Evolutionary conservation across 2,329 filamentous ascomycete genomes (phyloP).

Genomic region (Aspergillus sp.): DNA sequence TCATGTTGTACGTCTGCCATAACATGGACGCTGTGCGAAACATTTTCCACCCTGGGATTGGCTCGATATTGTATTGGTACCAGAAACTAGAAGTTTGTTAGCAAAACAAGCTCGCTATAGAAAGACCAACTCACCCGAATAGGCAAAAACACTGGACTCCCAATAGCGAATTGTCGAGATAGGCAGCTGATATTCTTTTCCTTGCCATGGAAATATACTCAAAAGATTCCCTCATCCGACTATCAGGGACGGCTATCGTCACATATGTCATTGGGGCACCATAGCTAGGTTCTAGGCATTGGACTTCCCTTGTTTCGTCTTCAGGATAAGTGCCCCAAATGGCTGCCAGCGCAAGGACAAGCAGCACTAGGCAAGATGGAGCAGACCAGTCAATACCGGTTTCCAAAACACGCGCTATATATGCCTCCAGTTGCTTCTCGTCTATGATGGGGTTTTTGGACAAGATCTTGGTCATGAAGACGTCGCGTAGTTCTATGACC

Average conservation of each 20-base stretch:
- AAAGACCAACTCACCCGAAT: conserved; percentile 18
- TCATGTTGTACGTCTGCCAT: conserved; percentile 27
- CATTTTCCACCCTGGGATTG: conserved; percentile 27
- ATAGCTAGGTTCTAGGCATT: conserved; percentile 13
- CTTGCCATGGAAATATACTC: conserved; percentile 23
- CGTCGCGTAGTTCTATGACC: conserved; percentile 22
- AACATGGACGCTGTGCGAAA: conserved; percentile 27
- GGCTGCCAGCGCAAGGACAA: conserved; percentile 24
- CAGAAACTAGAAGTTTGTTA: conserved; percentile 17
- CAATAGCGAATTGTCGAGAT: conserved; percentile 23
- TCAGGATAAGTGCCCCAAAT: conserved; percentile 27
- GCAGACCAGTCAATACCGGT: conserved; percentile 25
- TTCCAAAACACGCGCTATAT: conserved; percentile 22
- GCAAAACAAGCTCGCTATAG: neutral
- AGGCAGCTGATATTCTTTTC: conserved; percentile 24
- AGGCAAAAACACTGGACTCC: conserved; percentile 26
- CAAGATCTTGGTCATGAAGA: conserved; percentile 26
- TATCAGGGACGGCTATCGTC: conserved; percentile 21
- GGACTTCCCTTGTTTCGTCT: conserved; percentile 20
- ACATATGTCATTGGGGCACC: conserved; percentile 17
- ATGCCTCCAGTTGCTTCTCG: conserved; percentile 21
- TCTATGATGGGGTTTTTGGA: conserved; percentile 27
- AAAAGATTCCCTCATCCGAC: conserved; percentile 25
- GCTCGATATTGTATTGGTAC: conserved; percentile 29
- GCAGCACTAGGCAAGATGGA: conserved; percentile 23